Base-by-base conservation (phyloP, 805 yeast species). In the Candida silvicultrix region DNA sequence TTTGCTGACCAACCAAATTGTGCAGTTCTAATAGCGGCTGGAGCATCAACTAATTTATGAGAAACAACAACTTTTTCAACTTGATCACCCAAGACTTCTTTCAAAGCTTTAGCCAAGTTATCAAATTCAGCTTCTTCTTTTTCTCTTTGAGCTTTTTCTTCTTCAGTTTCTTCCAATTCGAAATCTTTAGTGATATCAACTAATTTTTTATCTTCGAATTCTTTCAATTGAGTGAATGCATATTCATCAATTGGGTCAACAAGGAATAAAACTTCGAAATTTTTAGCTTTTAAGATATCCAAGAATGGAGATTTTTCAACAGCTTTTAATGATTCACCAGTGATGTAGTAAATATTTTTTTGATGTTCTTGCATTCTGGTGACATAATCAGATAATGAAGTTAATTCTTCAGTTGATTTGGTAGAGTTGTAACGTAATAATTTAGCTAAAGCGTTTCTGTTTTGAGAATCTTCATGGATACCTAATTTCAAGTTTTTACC, bases 1-100 rank as follows among this genome's bases (percentile, higher is more conserved):
- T 94, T 94, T 66, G 99, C 99, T 59, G 99, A 94, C 99, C 99
- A 94, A 71, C 99, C 99, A 72, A 94, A 94, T 79, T 94, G 98
- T 60, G 97, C 98, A 60, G 99, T 94, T 83, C 99, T 89, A 70
- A 94, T 94, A 62, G 99, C 99, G 71, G 99, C 99, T 72, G 99
- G 99, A 49, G 98, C 90, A 67, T 90, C 97, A 63, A 90, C 89
- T 67, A 94, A 82, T 76, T 89, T 89, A 78, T 92, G 95, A 56
- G 98, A 89, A 56, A 94, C 97, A 68, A 90, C 89, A 73, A 95
- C 99, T 81, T 94, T 94, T 80, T 94, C 99, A 64, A 94, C 98
- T 77, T 88, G 92, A 64, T 94, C 99, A 68, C 98, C 99, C 64
- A 94, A 83, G 67, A 94, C 78, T 49, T 90, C 97, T 83, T 94